Base-by-base conservation (phyloP, 2,329 filamentous ascomycete genomes). In the Penicillium sp. region DNA sequence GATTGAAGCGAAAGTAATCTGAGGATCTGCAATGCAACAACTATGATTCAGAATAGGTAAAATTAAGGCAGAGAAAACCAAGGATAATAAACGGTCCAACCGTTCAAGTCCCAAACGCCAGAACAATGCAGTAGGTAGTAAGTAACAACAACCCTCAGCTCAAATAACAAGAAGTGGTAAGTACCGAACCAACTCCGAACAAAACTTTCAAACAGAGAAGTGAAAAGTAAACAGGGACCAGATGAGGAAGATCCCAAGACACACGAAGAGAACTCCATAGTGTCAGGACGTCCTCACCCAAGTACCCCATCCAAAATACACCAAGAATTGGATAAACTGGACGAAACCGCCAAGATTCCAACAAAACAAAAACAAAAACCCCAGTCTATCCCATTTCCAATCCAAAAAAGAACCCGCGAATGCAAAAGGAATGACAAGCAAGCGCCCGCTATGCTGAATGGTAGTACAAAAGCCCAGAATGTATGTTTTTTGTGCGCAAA, bases 381-480 rank as follows among this genome's bases (percentile, higher is more conserved):
- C 57, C 53, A 64, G 56, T 67, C 64, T 66, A 67, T 67, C 63
- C 64, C 57, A 56, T 57, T 60, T 57, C 61, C 65, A 65, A 43
- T 42, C 55, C 31, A n/a, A 48, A 48, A 48, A 47, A 47, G n/a
- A 54, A 67, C 69, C 71, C 69, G 70, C 70, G 62, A 71, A 67
- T 70, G 63, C 59, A 66, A 67, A 72, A 73, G 71, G 72, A 74
- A 72, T 65, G 72, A 73, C 69, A 67, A 67, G 72, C 71, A 72
- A 52, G 69, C 71, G 64, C 65, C 65, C 67, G 67, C 69, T 69
- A 73, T 73, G 71, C 71, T 62, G 68, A 62, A 59, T 73, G 67
- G 56, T 71, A 65, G 59, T 73, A 74, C 72, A 74, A 60, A 62
- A 67, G 65, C 69, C 67, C 65, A 67, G 62, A 56, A 61, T 51